Conservation (phyloP, 139 green algal species). For the Axilococcus clingmanii region DNA sequence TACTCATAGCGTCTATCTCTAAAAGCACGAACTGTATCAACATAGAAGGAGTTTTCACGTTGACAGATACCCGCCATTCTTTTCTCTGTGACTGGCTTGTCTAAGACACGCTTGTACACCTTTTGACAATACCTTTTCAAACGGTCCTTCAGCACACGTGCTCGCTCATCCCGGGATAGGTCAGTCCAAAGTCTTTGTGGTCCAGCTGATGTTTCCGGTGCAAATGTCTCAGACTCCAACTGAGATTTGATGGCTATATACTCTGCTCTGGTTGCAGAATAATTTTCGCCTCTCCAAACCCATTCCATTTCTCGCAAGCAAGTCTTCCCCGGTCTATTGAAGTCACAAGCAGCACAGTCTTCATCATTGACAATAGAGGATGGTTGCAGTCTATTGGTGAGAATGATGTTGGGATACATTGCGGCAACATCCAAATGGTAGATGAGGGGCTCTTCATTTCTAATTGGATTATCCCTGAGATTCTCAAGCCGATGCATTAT, state of each 20-base stretch:
- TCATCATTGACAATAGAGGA: conserved; percentile 76
- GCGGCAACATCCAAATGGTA: conserved; percentile 97
- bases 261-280: conserved; percentile 48
- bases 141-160: conserved; percentile 73
- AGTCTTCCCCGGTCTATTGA: conserved; percentile 88
- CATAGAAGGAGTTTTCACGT: conserved; percentile 95
- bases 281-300: conserved; percentile 92
- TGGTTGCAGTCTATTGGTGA: conserved; percentile 88
- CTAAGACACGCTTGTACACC: conserved; percentile 93
- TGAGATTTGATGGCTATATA: conserved; percentile 79
- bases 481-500: conserved; percentile 55
- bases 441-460: conserved; percentile 83
- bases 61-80: conserved; percentile 81
- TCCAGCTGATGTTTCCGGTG: conserved; percentile 23
- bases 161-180: conserved; percentile 47
- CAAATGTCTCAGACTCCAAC: conserved; percentile 63
- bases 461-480: conserved; percentile 67
- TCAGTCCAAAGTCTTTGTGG: conserved; percentile 28
- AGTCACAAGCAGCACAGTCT: conserved; percentile 92
- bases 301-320: conserved; percentile 93
- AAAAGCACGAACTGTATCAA: conserved; percentile 93
- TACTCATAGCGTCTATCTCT: conserved; percentile 96
- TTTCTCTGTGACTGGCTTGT: conserved; percentile 85
- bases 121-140: conserved; percentile 95
- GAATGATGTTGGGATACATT: conserved; percentile 99